Percentiles rank a stretch among this genome's conserved stretches.
These are phyloP conservation scores for Aspergillus sp. DNA, from an alignment of 2,329 filamentous ascomycete genomes.

Conservation along the genomic window DNA sequence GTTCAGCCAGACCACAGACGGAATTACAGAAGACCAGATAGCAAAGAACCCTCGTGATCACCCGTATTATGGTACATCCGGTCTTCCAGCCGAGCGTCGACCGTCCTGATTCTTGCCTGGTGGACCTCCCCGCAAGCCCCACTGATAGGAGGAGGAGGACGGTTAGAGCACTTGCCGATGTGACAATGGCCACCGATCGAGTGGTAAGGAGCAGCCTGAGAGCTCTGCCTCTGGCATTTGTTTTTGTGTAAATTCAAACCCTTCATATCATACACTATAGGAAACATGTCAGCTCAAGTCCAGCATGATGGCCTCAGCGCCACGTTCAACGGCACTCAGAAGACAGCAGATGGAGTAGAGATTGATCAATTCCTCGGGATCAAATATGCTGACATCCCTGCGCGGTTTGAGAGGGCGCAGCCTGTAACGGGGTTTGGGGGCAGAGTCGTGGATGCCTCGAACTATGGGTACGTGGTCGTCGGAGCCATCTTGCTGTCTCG, in stretches of 20 bases:
- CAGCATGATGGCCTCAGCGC: conserved; percentile 23
- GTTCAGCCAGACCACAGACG: too few species aligned
- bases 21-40: too few species aligned
- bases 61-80: neutral
- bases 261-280: neutral
- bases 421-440: conserved; percentile 23
- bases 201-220: too few species aligned
- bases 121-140: conserved; percentile 24
- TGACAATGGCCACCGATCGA: too few species aligned
- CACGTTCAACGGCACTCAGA: conserved; percentile 25
- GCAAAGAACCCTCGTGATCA: too few species aligned
- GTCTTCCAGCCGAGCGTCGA: conserved; percentile 4
- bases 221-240: too few species aligned
- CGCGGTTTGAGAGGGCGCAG: conserved; percentile 28
- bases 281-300: conserved; percentile 21
- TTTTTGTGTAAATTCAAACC: too few species aligned
- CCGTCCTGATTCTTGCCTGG: neutral
- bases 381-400: conserved; percentile 29
- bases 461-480: conserved; percentile 24
- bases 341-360: conserved; percentile 7
- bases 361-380: conserved; percentile 30
- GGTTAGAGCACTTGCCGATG: too few species aligned
- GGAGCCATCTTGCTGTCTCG: too few species aligned
- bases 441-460: conserved; percentile 32
- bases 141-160: conserved; percentile 2